Evolutionary conservation across 768 basidiomycete species (phyloP), one percentile per base, ranked within the genome.

Genomic region (Tulasnella sp.): DNA sequence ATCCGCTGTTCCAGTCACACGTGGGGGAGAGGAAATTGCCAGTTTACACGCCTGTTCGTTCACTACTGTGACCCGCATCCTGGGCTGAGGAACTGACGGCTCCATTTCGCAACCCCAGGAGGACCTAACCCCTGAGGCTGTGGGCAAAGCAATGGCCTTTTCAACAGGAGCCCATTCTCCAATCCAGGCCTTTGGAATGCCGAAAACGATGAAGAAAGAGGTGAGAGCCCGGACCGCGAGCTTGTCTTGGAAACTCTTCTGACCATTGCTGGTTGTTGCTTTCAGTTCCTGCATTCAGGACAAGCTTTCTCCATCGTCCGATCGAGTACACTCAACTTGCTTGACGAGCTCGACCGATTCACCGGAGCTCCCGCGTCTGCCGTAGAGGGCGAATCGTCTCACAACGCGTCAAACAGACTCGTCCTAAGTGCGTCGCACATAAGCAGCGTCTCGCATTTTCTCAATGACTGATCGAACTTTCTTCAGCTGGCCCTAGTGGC

Each of bases 221-320:
- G 94, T 94, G 62, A 31, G 89, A 36, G 16, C n/a, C n/a, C n/a
- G n/a, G n/a, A n/a, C 52, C 2, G 27, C 39, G 44, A 71, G 58
- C 36, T 42, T 56, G 42, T 72, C 36, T n/a, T 80, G 8, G 12
- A 62, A 75, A 18, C 39, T 75, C 19, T 56, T 71, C 42, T 36
- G 21, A 48, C 14, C 36, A 10, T 52, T n/a, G 21, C 42, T 52
- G 48, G 19, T 38, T 34, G 72, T 34, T 40, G 14, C 71, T 74
- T 19, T 75, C 36, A 79, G 79, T 81, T 90, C 83, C 88, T 91
- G 31, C 85, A 96, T 68, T 88, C 96, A 10, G 89, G 91, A 0
- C 87, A 88, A 38, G 38, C 94, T 0, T 92, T 89, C 71, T 91
- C 93, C 0, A 91, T 97, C 6, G 87, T 95, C 8, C 89, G 95